Percentiles rank a stretch among this genome's conserved stretches.
These are phyloP conservation scores for Colletotrichum tropicicola DNA, from an alignment of 2,329 filamentous ascomycete genomes.

Conservation along the genomic window DNA sequence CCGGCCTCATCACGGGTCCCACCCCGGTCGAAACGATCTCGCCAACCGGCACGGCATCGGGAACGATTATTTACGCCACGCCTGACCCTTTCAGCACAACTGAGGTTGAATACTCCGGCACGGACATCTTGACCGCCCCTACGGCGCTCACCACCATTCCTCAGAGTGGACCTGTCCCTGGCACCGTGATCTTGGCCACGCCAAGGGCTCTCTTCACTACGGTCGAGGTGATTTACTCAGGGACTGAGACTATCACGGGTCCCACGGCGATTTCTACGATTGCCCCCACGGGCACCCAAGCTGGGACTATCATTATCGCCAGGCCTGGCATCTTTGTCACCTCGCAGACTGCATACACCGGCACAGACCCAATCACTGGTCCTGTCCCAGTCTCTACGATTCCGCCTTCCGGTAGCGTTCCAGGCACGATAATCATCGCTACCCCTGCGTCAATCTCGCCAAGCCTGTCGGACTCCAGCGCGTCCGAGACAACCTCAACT, in stretches of 20 bases:
- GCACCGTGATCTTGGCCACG: not conserved
- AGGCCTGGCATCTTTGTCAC: constrained; percentile 14
- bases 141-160: not conserved
- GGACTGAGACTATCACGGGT: not conserved
- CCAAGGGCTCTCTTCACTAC: not conserved
- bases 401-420: constrained; percentile 1
- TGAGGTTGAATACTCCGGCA: not conserved
- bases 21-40: not conserved
- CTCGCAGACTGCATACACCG: constrained; percentile 5
- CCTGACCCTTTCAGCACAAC: not conserved
- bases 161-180: not conserved
- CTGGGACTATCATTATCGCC: constrained; percentile 20
- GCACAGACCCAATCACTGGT: not conserved
- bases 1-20: not conserved
- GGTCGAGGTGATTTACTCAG: not conserved
- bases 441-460: constrained; percentile 10
- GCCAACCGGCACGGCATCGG: not conserved
- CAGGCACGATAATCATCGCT: constrained; percentile 20
- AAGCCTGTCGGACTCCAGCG: not conserved
- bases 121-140: not conserved
- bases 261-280: constrained; percentile 8
- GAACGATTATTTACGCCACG: not conserved
- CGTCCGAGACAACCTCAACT: not conserved
- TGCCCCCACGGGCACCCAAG: not conserved
- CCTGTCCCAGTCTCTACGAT: constrained; percentile 14